These are phyloP conservation scores for Penium margaritaceum DNA, from an alignment of 139 green algal genomes.

Conservation along the genomic window DNA sequence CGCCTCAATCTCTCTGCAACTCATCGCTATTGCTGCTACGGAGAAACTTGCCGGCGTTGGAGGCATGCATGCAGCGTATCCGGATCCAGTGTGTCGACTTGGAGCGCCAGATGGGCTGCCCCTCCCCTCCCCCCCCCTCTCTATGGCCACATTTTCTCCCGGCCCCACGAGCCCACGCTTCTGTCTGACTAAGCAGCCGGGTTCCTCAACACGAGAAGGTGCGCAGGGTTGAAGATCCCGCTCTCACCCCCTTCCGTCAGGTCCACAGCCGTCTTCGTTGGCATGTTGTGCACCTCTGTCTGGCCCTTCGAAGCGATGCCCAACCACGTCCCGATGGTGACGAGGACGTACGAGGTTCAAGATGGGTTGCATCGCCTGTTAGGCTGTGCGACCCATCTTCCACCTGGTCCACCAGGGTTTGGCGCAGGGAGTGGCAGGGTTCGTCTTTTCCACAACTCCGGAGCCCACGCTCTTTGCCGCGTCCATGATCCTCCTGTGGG, in stretches of 20 bases:
- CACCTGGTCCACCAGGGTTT: constrained; percentile 56
- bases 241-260: constrained; percentile 77
- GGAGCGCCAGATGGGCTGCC: no score
- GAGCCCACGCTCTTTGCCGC: constrained; percentile 66
- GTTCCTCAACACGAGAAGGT: constrained; percentile 90
- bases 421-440: constrained; percentile 53
- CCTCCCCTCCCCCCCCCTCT: no score
- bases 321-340: constrained; percentile 62
- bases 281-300: constrained; percentile 88
- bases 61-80: no score
- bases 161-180: no score
- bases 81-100: no score
- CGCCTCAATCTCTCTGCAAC: no score
- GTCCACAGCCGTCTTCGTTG: constrained; percentile 68
- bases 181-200: no score
- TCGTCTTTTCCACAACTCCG: constrained; percentile 55
- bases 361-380: no score
- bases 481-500: constrained; percentile 69
- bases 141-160: no score
- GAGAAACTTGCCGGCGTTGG: no score
- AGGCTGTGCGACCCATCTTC: constrained; percentile 38
- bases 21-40: no score
- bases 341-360: constrained; percentile 74
- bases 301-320: constrained; percentile 67
- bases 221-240: constrained; percentile 92